Percentiles rank a stretch among this genome's conserved stretches.
Evolutionary conservation across 2,329 filamentous ascomycete genomes (phyloP).

Genomic region (Fusarium sulawesiense): DNA sequence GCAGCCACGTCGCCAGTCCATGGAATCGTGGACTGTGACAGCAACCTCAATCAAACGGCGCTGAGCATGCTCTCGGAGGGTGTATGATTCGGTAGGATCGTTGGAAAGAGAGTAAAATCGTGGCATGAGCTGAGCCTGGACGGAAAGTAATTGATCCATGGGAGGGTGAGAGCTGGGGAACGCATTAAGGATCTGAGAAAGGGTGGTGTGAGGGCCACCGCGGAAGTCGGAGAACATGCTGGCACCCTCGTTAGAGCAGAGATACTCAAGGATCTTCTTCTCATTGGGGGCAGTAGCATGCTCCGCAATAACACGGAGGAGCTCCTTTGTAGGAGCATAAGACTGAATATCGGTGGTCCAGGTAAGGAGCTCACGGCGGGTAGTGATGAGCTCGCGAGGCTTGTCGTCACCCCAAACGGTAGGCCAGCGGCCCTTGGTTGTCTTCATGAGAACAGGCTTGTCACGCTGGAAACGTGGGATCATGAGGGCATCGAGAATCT

Average conservation of each 20-base stretch:
- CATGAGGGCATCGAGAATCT: slow-evolving; percentile 83
- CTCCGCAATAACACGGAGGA: slow-evolving; percentile 88
- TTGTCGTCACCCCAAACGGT: slow-evolving; percentile 97
- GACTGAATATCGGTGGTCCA: slow-evolving; percentile 97
- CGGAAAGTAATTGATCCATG: slow-evolving; percentile 81
- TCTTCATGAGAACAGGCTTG: slow-evolving; percentile 83
- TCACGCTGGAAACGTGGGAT: slow-evolving; percentile 86
- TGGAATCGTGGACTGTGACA: slow-evolving; percentile 91
- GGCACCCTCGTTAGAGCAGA: slow-evolving; percentile 91
- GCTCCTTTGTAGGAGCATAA: slow-evolving; percentile 86
- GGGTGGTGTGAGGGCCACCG: slow-evolving; percentile 85
- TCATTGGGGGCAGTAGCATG: slow-evolving; percentile 83
- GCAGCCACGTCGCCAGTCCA: slow-evolving; percentile 77
- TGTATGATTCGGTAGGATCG: slow-evolving; percentile 84
- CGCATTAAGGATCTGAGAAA: slow-evolving; percentile 87
- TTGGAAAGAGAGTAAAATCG: slow-evolving; percentile 98
- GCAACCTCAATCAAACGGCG: slow-evolving; percentile 92
- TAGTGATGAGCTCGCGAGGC: slow-evolving; percentile 87
- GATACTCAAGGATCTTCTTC: slow-evolving; percentile 86
- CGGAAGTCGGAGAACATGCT: slow-evolving; percentile 93
- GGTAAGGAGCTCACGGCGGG: slow-evolving; percentile 88
- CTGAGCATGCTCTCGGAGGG: slow-evolving; percentile 73
- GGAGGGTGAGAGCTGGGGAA: slow-evolving; percentile 94
- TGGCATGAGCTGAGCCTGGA: slow-evolving; percentile 90
- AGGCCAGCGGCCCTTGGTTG: slow-evolving; percentile 87